Conservation (phyloP, 1,284 basidiomycete genomes). For the Tilletia setariae region DNA sequence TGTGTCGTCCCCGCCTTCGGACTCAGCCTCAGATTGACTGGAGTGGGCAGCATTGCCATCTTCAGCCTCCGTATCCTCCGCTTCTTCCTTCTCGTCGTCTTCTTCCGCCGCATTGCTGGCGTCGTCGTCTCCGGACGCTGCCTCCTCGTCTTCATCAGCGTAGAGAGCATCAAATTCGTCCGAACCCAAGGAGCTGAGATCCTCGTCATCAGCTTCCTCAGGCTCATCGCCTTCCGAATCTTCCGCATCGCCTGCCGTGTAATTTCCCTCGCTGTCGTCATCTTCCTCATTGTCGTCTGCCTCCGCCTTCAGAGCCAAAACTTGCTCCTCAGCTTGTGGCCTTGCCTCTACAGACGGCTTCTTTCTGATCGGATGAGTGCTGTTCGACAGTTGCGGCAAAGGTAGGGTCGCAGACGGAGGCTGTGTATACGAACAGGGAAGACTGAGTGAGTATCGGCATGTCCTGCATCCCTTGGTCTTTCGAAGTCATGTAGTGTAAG, state of each 20-base stretch:
- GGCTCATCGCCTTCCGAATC: slow-evolving; percentile 66
- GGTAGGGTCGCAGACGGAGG: background rate
- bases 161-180: slow-evolving; percentile 23
- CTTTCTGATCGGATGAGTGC: no score
- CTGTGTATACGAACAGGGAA: background rate
- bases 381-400: no score
- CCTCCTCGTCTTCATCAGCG: slow-evolving; percentile 15
- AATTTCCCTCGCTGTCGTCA: slow-evolving; percentile 59
- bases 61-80: slow-evolving; percentile 60
- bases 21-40: slow-evolving; percentile 35
- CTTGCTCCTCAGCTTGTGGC: no score
- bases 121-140: slow-evolving; percentile 24
- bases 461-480: background rate
- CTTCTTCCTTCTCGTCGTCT: slow-evolving; percentile 10
- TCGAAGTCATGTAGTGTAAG: slow-evolving; percentile 54
- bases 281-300: slow-evolving; percentile 65
- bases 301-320: no score
- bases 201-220: slow-evolving; percentile 83
- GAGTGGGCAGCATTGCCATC: slow-evolving; percentile 61
- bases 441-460: slow-evolving; percentile 71
- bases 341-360: no score
- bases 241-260: slow-evolving; percentile 59
- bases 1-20: slow-evolving; percentile 23
- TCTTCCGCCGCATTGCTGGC: slow-evolving; percentile 8
- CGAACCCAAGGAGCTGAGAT: slow-evolving; percentile 19